Conservation (phyloP, 2,329 filamentous ascomycete genomes). For the Fusarium torulosum region DNA sequence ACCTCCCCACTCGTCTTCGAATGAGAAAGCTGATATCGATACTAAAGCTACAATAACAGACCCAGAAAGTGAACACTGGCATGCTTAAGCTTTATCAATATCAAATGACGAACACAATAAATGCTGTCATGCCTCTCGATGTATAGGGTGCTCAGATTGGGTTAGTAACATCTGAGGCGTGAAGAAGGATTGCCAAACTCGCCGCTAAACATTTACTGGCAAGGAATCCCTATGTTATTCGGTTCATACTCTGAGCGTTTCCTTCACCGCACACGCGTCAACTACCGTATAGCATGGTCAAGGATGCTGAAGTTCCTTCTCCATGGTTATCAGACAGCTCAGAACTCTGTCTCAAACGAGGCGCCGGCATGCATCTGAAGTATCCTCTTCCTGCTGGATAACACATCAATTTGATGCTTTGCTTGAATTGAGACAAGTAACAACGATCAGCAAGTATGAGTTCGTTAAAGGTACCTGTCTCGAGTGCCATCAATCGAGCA, state of each 20-base stretch:
- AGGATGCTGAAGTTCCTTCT: neutral
- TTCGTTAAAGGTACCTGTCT: constrained; percentile 18
- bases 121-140: neutral
- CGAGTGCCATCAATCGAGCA: constrained; percentile 20
- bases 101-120: neutral
- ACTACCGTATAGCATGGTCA: neutral
- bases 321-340: neutral
- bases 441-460: constrained; percentile 4
- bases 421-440: neutral
- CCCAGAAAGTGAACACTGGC: neutral
- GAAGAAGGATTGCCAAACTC: neutral
- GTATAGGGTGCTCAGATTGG: neutral
- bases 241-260: neutral
- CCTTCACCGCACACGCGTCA: neutral
- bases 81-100: neutral
- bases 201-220: neutral
- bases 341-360: neutral
- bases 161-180: neutral
- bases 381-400: neutral
- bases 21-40: neutral
- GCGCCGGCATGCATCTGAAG: neutral
- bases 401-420: neutral
- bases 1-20: neutral
- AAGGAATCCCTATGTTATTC: neutral
- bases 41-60: neutral